A percentile compares a stretch with the other conserved stretches of the same genome.
These are phyloP conservation scores for Cystobasidium slooffiae DNA, from an alignment of 1,284 basidiomycete species.

Conservation along the genomic window DNA sequence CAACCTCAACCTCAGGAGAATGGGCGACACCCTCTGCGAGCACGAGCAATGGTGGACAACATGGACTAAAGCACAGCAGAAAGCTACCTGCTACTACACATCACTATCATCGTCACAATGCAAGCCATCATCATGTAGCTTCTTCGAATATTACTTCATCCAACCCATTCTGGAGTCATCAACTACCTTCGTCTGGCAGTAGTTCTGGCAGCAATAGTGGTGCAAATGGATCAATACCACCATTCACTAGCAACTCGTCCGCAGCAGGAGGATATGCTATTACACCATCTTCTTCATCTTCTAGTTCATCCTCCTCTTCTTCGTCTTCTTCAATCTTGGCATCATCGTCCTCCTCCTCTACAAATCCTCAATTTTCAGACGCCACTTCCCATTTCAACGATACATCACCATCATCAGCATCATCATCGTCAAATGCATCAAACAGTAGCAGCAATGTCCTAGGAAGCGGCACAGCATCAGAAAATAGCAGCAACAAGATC, in stretches of 20 bases:
- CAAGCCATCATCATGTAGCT: conserved; percentile 18
- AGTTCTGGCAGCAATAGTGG: not conserved
- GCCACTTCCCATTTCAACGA: conserved; percentile 18
- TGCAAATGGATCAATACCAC: not conserved
- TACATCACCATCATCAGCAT: not conserved
- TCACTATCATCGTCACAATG: conserved; percentile 18
- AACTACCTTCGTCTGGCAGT: conserved; percentile 2
- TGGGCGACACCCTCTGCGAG: not conserved
- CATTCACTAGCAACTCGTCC: conserved; percentile 7
- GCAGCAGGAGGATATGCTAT: not conserved
- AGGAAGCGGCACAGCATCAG: conserved; percentile 4
- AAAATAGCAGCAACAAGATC: conserved; percentile 7
- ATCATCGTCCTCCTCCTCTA: conserved; percentile 12
- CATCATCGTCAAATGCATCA: not conserved
- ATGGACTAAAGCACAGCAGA: not conserved
- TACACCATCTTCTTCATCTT: not conserved
- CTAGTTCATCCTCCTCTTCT: conserved; percentile 1
- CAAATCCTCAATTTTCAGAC: conserved; percentile 20
- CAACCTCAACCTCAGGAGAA: conserved; percentile 20
- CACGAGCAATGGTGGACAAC: not conserved
- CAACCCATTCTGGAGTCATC: conserved; percentile 39
- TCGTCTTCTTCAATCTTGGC: conserved; percentile 20
- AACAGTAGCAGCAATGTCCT: not conserved
- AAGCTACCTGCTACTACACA: not conserved
- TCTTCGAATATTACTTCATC: conserved; percentile 11